Percentiles rank a stretch among this genome's conserved stretches.
Conservation (phyloP, 345 rosid species). For the Salix arbutifolia region DNA sequence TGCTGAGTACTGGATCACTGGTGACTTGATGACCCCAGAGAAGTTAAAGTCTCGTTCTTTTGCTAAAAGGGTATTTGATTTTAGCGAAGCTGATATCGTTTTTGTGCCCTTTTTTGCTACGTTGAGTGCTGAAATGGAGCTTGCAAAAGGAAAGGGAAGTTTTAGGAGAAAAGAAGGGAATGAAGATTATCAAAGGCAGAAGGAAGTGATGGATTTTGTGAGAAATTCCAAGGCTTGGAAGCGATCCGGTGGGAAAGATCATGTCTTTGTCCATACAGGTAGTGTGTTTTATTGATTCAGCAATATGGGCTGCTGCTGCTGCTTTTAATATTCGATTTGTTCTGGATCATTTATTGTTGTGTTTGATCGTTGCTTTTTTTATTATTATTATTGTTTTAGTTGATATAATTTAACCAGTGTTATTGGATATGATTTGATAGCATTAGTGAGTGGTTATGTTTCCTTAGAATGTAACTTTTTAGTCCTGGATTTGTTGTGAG, state of each 20-base stretch:
- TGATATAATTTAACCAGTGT: background rate
- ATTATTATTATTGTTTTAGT: background rate
- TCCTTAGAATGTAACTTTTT: background rate
- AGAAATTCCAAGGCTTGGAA: slow-evolving; percentile 71
- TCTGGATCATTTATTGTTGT: background rate
- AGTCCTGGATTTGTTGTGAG: background rate
- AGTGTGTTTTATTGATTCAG: background rate
- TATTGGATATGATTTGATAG: background rate
- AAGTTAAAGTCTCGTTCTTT: slow-evolving; percentile 44
- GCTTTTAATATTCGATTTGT: background rate
- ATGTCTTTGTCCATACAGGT: slow-evolving; percentile 93
- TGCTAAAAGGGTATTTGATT: slow-evolving; percentile 55
- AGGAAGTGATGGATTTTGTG: slow-evolving; percentile 52
- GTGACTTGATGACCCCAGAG: slow-evolving; percentile 71
- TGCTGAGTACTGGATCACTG: slow-evolving; percentile 93
- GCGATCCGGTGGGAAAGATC: slow-evolving; percentile 77
- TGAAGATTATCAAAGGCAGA: slow-evolving; percentile 77
- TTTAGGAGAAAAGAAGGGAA: slow-evolving; percentile 71
- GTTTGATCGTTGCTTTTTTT: background rate
- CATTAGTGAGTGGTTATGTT: background rate
- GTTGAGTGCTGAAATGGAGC: slow-evolving; percentile 85
- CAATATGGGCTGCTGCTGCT: background rate
- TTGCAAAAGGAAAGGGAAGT: slow-evolving; percentile 59
- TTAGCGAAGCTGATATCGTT: slow-evolving; percentile 65
- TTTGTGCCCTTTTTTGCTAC: slow-evolving; percentile 89